Evolutionary conservation across 2,329 filamentous ascomycete genomes (phyloP), one percentile per base, ranked within the genome.

Genomic region (Fusarium heterosporum): DNA sequence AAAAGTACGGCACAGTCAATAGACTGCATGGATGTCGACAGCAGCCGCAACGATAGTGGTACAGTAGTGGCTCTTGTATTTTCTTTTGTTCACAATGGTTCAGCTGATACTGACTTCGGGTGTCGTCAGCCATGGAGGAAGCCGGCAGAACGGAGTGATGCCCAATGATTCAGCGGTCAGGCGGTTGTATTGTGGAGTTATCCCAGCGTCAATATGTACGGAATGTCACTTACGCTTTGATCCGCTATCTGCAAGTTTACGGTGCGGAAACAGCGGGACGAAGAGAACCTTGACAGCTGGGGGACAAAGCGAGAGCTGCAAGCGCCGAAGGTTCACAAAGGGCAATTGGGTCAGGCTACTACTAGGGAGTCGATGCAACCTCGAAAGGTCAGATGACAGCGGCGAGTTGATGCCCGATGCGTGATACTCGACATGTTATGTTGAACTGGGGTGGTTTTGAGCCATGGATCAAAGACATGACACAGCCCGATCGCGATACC

Each of bases 391-490:
- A 58, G 51, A 64, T 51, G 40, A 38, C 26, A 22, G 26, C 28
- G 54, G 46, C n/a, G 32, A 53, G 55, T 68, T 68, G 64, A 55
- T 68, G 65, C 65, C 65, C 40, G 43, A 68, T 64, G 59, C 17
- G 47, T 43, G 32, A 41, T 46, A 40, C 22, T 55, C 26, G 36
- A 40, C 54, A 42, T 55, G 17, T 22, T 64, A 42, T 55, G 17
- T 22, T 64, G 53, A 64, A 34, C 41, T 34, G 16, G 36, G 36
- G 40, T 32, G 42, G 42, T 25, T 36, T 42, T 45, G 45, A 14
- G 29, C 14, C 30, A 56, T 46, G 39, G 47, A 51, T 45, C 29
- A 3, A 29, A 43, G 11, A 36, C 30, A 53, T 41, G n/a, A 25
- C 54, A 53, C 41, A 6, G 19, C 49, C 59, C 38, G 42, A 48